Base-by-base conservation (phyloP, 208 protist genomes). In the Herpetomonas tarakana region DNA sequence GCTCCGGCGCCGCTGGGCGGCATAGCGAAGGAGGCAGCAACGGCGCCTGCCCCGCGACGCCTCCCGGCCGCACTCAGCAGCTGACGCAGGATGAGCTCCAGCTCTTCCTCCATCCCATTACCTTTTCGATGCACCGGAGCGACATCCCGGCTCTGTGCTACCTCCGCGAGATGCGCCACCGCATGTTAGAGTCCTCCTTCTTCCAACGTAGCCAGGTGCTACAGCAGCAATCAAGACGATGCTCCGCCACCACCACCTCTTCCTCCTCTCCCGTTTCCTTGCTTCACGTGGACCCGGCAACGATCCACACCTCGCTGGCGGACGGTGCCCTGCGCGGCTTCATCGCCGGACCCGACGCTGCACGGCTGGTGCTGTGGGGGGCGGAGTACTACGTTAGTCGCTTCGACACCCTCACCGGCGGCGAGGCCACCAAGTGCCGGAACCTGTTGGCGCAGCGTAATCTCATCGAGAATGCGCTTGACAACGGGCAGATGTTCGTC, bases 131-230 rank as follows among this genome's bases (percentile, higher is more conserved):
- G 38, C 69, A 77, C 58, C 55, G 64, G 2, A 73, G 74, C 1
- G 74, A 88, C 49, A 63, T 88, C 6, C 81, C 81, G 3, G 64
- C 71, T 18, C 56, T 88, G 28, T 88, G 81, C 52, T 84, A 72
- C 60, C 24, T 88, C 50, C 81, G 81, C 25, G 81, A 88, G 61
- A 44, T 84, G 54, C 76, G 81, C 22, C 66, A 68, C 26, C 73
- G 57, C 50, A 81, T 81, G 45, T 6, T 14, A 24, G n/a, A 25
- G 60, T 50, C 12, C 28, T 57, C 18, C 19, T 63, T 26, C 49
- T 11, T 19, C 16, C n/a, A n/a, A n/a, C n/a, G n/a, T n/a, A n/a
- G n/a, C n/a, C n/a, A n/a, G n/a, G 35, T 41, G 6, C 14, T 6
- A 14, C 35, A 41, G 35, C 35, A 41, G 14, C n/a, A n/a, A n/a